Evolutionary conservation across 2,329 filamentous ascomycete species (phyloP).

Genomic region (Aureobasidium uvarum): DNA sequence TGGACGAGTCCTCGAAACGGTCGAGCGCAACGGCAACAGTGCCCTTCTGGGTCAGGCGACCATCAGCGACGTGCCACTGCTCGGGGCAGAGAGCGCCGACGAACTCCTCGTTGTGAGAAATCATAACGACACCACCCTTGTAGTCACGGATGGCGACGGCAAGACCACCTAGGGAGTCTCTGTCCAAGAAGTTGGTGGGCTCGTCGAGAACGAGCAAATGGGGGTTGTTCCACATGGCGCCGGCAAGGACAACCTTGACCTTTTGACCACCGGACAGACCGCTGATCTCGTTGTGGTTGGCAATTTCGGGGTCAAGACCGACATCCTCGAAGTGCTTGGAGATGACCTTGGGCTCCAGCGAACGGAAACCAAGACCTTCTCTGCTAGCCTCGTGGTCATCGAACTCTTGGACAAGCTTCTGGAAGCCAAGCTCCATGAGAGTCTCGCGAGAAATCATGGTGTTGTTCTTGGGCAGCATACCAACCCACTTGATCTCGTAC

Average conservation of each 20-base stretch:
- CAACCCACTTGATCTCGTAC: conserved; percentile 95
- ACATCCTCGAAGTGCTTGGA: conserved; percentile 98
- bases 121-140: conserved; percentile 98
- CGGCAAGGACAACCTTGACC: conserved; percentile 96
- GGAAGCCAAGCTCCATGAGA: conserved; percentile 77
- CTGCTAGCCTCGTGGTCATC: conserved; percentile 99
- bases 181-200: conserved; percentile 98
- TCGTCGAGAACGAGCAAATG: conserved; percentile 97
- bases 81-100: conserved; percentile 93
- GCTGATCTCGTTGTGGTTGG: conserved; percentile 97
- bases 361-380: conserved; percentile 93
- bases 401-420: conserved; percentile 94
- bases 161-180: conserved; percentile 92
- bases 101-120: conserved; percentile 99
- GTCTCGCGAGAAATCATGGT: conserved; percentile 91
- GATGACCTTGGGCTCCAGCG: conserved; percentile 89
- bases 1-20: conserved; percentile 78
- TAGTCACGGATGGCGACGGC: conserved; percentile 98
- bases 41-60: conserved; percentile 81
- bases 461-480: conserved; percentile 89
- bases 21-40: conserved; percentile 70
- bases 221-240: conserved; percentile 76
- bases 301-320: conserved; percentile 93
- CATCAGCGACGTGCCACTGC: conserved; percentile 92
- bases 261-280: conserved; percentile 96